Percentiles rank a stretch among this genome's conserved stretches.
Evolutionary conservation across 352 stramenopile species (phyloP).

Genomic region (Sclerospora graminicola): DNA sequence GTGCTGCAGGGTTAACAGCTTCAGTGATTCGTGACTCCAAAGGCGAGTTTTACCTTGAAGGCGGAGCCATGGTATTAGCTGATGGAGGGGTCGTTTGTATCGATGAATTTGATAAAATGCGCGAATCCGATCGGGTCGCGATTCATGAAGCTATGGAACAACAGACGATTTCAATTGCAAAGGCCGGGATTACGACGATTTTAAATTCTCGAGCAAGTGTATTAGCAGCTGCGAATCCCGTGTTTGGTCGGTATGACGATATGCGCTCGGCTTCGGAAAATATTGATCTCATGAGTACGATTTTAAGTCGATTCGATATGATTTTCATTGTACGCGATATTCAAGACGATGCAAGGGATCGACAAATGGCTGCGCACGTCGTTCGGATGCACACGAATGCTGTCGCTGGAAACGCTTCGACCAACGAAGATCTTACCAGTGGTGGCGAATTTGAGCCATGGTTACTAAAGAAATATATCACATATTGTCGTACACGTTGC

Average conservation of each 20-base stretch:
- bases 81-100: conserved; percentile 99
- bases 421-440: conserved; percentile 11
- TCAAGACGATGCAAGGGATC: conserved; percentile 90
- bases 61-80: conserved; percentile 98
- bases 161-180: conserved; percentile 99
- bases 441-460: conserved; percentile 66
- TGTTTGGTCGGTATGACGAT: conserved; percentile 99
- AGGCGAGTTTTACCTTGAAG: conserved; percentile 91
- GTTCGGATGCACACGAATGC: conserved; percentile 95
- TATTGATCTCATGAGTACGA: conserved; percentile 97
- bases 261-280: conserved; percentile 97
- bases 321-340: conserved; percentile 99
- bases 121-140: conserved; percentile 94
- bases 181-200: conserved; percentile 98
- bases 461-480: conserved; percentile 97
- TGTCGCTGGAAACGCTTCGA: conserved; percentile 10
- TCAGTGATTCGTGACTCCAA: conserved; percentile 95
- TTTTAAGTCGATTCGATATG: conserved; percentile 99
- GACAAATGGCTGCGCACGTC: conserved; percentile 96
- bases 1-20: conserved; percentile 93
- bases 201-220: conserved; percentile 98
- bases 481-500: conserved; percentile 94
- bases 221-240: conserved; percentile 97
- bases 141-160: conserved; percentile 99
- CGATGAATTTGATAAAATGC: conserved; percentile 99